Evolutionary conservation across 2,329 filamentous ascomycete species (phyloP).

Genomic region (Ceratocystis albifundus): DNA sequence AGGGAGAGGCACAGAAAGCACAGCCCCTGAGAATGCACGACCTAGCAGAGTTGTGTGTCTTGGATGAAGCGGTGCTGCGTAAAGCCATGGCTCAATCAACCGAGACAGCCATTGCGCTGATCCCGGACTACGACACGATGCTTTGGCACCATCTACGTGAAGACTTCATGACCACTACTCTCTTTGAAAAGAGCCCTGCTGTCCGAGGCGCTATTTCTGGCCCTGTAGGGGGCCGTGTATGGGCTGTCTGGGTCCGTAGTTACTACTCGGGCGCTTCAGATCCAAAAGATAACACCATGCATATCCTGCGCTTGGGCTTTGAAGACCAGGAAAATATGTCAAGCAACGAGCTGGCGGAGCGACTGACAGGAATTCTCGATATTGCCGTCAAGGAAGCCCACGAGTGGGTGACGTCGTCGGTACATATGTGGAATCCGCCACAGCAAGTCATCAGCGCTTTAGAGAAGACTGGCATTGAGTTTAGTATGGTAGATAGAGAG

Average conservation of each 20-base stretch:
- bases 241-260: conserved; percentile 60
- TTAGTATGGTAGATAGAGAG: conserved; percentile 45
- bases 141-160: conserved; percentile 73
- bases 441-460: conserved; percentile 40
- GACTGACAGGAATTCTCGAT: conserved; percentile 51
- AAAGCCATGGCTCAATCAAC: conserved; percentile 36
- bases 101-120: conserved; percentile 34
- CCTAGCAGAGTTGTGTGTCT: conserved; percentile 48
- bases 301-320: conserved; percentile 57
- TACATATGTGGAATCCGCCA: conserved; percentile 77
- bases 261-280: conserved; percentile 45
- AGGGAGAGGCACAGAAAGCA: neutral
- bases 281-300: conserved; percentile 52
- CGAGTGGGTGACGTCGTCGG: conserved; percentile 56
- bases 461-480: conserved; percentile 36
- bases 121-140: conserved; percentile 55
- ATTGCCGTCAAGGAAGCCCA: conserved; percentile 59
- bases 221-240: conserved; percentile 42
- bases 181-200: conserved; percentile 43
- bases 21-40: conserved; percentile 46
- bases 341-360: conserved; percentile 37
- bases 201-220: conserved; percentile 59
- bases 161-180: conserved; percentile 57
- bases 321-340: conserved; percentile 41
- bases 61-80: conserved; percentile 53